A percentile compares a stretch with the other conserved stretches of the same genome.
Evolutionary conservation across 805 yeast genomes (phyloP).

Genomic region (Metschnikowia corniflorae): DNA sequence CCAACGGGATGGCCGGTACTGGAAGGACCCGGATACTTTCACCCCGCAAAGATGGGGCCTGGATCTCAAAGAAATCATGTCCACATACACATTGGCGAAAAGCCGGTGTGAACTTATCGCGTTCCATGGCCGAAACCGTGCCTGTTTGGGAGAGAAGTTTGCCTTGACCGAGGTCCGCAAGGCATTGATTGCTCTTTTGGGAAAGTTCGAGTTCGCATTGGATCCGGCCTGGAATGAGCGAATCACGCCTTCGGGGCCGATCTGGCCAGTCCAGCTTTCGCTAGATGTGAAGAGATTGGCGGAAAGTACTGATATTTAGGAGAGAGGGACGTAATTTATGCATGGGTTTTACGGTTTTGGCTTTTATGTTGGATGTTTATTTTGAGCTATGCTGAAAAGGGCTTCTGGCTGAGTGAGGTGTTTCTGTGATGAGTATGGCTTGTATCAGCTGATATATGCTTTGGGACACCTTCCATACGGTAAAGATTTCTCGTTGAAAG

Average conservation of each 20-base stretch:
- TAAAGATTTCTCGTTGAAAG: no score
- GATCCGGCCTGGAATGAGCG: conserved; percentile 46
- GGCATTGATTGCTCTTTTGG: conserved; percentile 35
- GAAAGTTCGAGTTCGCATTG: conserved; percentile 31
- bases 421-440: not conserved
- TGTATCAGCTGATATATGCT: not conserved
- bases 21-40: conserved; percentile 46
- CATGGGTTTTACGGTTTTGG: not conserved
- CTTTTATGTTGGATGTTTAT: no score
- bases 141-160: conserved; percentile 58
- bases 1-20: conserved; percentile 40
- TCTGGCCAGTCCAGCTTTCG: conserved; percentile 42
- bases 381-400: no score
- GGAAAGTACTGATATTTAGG: no score
- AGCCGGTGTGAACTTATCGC: conserved; percentile 45
- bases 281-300: conserved; percentile 4
- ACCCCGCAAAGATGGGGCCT: conserved; percentile 53
- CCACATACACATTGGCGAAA: conserved; percentile 42
- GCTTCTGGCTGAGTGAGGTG: not conserved
- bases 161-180: conserved; percentile 46
- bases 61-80: conserved; percentile 32
- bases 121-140: conserved; percentile 58
- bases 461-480: no score
- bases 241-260: conserved; percentile 58
- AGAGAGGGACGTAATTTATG: no score